These are phyloP conservation scores for Euphorbia celastroides DNA, from an alignment of 441 rosid species.

Conservation along the genomic window DNA sequence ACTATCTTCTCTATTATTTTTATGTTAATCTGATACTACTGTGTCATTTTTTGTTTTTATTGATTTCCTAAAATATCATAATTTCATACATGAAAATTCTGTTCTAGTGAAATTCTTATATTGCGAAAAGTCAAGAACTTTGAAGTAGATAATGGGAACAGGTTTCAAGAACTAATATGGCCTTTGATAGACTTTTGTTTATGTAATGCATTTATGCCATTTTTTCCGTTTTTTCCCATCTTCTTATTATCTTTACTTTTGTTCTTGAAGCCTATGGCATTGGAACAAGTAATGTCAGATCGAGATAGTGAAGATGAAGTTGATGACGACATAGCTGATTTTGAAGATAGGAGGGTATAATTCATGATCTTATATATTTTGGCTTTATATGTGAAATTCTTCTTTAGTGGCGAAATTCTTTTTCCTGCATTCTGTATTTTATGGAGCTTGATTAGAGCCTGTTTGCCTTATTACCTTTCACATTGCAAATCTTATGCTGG, in stretches of 20 bases:
- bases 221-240: neutral
- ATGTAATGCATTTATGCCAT: neutral
- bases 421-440: neutral
- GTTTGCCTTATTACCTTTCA: neutral
- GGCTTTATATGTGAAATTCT: neutral
- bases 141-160: neutral
- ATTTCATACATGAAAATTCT: neutral
- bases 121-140: neutral
- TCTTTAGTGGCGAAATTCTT: neutral
- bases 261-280: conserved; percentile 65
- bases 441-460: conserved; percentile 4
- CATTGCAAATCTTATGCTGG: neutral
- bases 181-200: neutral
- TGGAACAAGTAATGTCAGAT: conserved; percentile 86
- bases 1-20: neutral
- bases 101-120: neutral
- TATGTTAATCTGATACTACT: neutral
- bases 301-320: conserved; percentile 97
- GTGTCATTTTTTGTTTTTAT: neutral
- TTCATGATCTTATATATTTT: conserved; percentile 7
- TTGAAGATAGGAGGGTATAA: conserved; percentile 93
- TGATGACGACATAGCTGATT: conserved; percentile 97
- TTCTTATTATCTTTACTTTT: neutral
- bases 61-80: neutral
- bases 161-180: neutral